A percentile compares a stretch with the other conserved stretches of the same genome.
These are phyloP conservation scores for Coelastrella sp. DNA, from an alignment of 139 green algal species.

Conservation along the genomic window DNA sequence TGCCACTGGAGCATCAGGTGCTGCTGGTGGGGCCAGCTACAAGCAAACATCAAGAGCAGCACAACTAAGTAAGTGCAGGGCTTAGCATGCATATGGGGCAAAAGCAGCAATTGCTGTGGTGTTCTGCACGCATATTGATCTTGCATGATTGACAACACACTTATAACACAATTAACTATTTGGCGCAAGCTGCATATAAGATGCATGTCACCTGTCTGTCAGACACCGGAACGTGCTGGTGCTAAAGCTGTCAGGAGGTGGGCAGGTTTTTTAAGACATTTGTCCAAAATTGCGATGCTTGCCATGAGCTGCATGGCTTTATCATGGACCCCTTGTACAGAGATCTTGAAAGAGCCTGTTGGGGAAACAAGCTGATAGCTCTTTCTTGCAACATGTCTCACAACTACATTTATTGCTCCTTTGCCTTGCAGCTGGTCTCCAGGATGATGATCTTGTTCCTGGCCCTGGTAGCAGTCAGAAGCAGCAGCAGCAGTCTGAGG, in stretches of 20 bases:
- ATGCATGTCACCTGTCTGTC: no score
- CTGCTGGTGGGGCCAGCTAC: constrained; percentile 44
- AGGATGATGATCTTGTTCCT: neutral
- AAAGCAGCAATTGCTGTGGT: neutral
- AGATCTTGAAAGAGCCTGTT: neutral
- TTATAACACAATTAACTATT: no score
- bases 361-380: neutral
- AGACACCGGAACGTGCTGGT: no score
- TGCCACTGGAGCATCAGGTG: constrained; percentile 75
- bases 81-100: neutral
- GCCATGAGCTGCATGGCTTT: no score
- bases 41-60: constrained; percentile 36
- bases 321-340: no score
- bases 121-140: neutral
- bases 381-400: neutral
- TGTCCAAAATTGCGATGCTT: no score
- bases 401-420: neutral
- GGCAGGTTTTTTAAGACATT: no score
- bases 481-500: neutral
- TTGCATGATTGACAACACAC: no score
- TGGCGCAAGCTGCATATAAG: no score
- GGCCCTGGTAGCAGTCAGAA: neutral
- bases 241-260: no score
- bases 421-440: neutral
- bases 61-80: constrained; percentile 39